Conservation (phyloP, 2,329 filamentous ascomycete species). For the Orbilia blumenaviensis region DNA sequence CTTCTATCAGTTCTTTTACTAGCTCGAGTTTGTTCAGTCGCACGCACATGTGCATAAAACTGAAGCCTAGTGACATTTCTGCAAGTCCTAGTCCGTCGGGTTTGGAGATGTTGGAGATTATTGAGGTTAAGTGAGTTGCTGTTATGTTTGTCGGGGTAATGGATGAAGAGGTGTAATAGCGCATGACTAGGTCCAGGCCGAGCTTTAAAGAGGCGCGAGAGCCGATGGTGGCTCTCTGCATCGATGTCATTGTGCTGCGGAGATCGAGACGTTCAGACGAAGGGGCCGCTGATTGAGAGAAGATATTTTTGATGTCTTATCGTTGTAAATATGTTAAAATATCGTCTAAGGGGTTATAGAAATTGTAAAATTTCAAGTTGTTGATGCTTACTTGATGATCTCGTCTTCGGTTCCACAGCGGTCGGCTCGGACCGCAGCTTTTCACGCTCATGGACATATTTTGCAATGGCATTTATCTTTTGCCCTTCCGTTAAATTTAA, state of each 20-base stretch:
- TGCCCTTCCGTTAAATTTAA: conserved; percentile 1
- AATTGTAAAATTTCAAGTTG: background rate
- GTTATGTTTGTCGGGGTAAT: background rate
- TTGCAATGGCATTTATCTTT: conserved; percentile 3
- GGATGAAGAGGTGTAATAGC: conserved; percentile 11
- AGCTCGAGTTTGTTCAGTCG: conserved; percentile 12
- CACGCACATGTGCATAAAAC: conserved; percentile 28
- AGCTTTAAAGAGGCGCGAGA: conserved; percentile 1
- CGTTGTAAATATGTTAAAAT: background rate
- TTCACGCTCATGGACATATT: conserved; percentile 6
- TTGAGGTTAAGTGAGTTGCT: background rate
- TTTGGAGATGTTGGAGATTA: conserved; percentile 21
- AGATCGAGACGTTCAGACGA: conserved; percentile 14
- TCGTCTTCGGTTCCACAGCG: background rate
- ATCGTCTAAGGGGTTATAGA: background rate
- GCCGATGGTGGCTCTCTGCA: conserved; percentile 10
- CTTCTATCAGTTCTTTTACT: conserved; percentile 23
- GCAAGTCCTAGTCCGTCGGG: conserved; percentile 8
- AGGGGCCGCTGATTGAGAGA: background rate
- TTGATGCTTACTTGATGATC: background rate
- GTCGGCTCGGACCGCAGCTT: background rate
- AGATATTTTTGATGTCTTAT: background rate
- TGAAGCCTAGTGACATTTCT: conserved; percentile 18
- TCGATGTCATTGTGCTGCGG: conserved; percentile 4
- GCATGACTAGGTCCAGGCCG: conserved; percentile 19